Percentiles rank a stretch among this genome's conserved stretches.
phyloP scores from a whole-genome alignment of 2,329 filamentous ascomycete genomes.

The Plenodomus tracheiphilus region DNA sequence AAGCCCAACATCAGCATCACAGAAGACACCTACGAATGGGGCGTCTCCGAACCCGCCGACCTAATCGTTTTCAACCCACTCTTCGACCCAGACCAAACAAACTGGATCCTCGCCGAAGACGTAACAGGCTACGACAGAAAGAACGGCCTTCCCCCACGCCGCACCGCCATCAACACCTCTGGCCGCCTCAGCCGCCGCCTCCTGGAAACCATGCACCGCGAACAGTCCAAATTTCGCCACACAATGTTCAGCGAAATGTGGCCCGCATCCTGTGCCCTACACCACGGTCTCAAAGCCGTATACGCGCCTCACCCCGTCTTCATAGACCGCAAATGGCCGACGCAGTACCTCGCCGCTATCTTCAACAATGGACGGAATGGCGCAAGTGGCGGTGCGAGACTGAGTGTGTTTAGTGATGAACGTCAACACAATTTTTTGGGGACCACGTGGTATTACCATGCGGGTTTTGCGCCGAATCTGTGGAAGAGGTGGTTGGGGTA shows the following conservation, averaged over 20 bases:
- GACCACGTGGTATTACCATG: slow-evolving; percentile 59
- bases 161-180: slow-evolving; percentile 72
- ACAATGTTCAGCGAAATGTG: slow-evolving; percentile 83
- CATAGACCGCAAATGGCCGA: slow-evolving; percentile 60
- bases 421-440: slow-evolving; percentile 58
- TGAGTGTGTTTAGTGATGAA: slow-evolving; percentile 55
- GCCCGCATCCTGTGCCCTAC: slow-evolving; percentile 69
- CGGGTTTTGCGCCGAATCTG: slow-evolving; percentile 56
- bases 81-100: slow-evolving; percentile 71
- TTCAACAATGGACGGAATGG: slow-evolving; percentile 61
- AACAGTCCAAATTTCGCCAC: slow-evolving; percentile 68
- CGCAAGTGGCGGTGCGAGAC: slow-evolving; percentile 53
- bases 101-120: slow-evolving; percentile 73
- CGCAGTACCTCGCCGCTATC: slow-evolving; percentile 56
- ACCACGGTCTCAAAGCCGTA: slow-evolving; percentile 77
- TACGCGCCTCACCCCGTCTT: slow-evolving; percentile 64
- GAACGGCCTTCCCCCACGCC: slow-evolving; percentile 63
- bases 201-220: slow-evolving; percentile 73
- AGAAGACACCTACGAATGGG: slow-evolving; percentile 62
- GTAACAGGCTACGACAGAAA: slow-evolving; percentile 67
- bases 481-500: slow-evolving; percentile 62
- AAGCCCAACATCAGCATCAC: slow-evolving; percentile 60
- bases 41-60: slow-evolving; percentile 72
- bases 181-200: slow-evolving; percentile 69
- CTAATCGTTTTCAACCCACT: slow-evolving; percentile 78